Conservation (phyloP, 768 basidiomycete genomes). For the Suillus variegatus region DNA sequence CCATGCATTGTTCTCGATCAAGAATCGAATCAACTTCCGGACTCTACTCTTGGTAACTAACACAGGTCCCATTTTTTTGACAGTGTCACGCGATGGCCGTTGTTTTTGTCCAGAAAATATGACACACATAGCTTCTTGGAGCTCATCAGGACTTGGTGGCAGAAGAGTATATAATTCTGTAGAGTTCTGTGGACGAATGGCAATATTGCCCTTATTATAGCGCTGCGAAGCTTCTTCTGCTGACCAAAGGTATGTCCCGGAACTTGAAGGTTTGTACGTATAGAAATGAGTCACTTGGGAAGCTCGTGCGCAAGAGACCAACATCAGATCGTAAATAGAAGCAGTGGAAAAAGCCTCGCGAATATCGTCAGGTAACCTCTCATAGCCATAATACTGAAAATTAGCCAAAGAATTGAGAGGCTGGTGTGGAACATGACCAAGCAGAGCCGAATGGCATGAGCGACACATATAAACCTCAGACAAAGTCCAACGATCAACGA, state of each 20-base stretch:
- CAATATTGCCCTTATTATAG: neutral
- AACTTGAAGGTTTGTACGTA: too few species aligned
- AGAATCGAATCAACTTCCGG: too few species aligned
- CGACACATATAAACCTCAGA: too few species aligned
- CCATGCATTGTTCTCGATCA: neutral
- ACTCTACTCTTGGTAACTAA: too few species aligned
- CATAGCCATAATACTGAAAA: neutral
- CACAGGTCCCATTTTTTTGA: neutral
- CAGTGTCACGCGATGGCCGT: neutral
- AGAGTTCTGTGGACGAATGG: neutral
- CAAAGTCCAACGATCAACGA: too few species aligned
- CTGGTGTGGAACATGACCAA: too few species aligned
- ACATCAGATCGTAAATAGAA: neutral
- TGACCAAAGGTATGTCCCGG: too few species aligned
- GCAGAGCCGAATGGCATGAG: too few species aligned
- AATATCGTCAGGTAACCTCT: neutral
- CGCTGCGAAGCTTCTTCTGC: neutral
- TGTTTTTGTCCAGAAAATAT: neutral
- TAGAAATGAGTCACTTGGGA: too few species aligned
- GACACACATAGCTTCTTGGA: neutral
- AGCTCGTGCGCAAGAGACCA: neutral
- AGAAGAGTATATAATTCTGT: neutral
- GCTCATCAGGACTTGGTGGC: neutral
- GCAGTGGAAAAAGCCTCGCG: too few species aligned
- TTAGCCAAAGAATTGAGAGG: neutral